phyloP scores from a whole-genome alignment of 805 yeast species.

The Candida railenensis region DNA sequence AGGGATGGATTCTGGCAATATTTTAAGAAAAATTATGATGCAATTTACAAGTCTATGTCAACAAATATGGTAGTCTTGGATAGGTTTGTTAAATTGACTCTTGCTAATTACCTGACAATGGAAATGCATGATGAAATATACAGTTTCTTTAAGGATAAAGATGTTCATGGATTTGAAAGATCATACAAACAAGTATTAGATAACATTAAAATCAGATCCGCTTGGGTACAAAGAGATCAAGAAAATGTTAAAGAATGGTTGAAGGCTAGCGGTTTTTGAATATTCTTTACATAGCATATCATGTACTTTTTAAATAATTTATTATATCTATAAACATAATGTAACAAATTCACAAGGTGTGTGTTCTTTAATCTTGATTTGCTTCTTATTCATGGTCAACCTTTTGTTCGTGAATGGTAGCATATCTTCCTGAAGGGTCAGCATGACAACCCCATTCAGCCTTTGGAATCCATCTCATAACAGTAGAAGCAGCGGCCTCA shows the following conservation, averaged over 20 bases:
- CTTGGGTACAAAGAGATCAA: conserved; percentile 51
- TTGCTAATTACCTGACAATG: conserved; percentile 38
- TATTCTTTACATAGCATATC: neutral
- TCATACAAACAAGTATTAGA: conserved; percentile 58
- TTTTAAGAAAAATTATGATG: conserved; percentile 47
- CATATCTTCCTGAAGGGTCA: conserved; percentile 98
- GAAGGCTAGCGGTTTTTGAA: conserved; percentile 11
- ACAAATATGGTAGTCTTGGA: conserved; percentile 53
- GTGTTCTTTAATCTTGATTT: too few species aligned
- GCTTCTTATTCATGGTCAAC: conserved; percentile 26
- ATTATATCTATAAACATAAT: conserved; percentile 1
- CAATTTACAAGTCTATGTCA: conserved; percentile 43
- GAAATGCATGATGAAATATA: conserved; percentile 31
- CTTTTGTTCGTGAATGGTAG: conserved; percentile 75
- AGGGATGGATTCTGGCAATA: conserved; percentile 49
- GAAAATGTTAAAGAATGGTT: conserved; percentile 47
- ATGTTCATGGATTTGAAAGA: conserved; percentile 51
- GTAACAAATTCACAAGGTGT: neutral
- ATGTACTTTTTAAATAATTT: neutral
- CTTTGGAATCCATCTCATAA: conserved; percentile 99
- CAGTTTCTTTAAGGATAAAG: conserved; percentile 29
- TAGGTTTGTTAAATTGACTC: conserved; percentile 40
- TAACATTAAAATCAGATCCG: conserved; percentile 45
- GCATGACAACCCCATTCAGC: conserved; percentile 99
- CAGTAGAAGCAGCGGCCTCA: conserved; percentile 91